Evolutionary conservation across 805 yeast genomes (phyloP).

Genomic region (Blastobotrys parvus): DNA sequence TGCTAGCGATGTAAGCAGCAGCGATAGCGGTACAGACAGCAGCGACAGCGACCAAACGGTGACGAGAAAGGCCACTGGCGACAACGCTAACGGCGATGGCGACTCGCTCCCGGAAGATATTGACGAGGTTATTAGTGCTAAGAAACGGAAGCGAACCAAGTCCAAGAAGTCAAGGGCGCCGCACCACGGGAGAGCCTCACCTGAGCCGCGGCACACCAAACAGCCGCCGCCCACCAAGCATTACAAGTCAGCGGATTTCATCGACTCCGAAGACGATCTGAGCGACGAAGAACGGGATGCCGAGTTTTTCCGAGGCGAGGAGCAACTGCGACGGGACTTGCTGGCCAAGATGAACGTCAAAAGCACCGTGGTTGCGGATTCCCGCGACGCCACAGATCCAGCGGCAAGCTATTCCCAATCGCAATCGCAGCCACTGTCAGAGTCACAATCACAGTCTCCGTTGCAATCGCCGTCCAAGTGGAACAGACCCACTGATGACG

Average conservation of each 20-base stretch:
- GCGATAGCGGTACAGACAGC: not conserved
- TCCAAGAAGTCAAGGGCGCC: constrained; percentile 7
- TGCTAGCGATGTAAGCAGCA: not conserved
- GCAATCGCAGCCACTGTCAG: not conserved
- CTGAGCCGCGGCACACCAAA: too few species aligned
- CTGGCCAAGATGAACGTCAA: not conserved
- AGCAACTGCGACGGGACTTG: constrained; percentile 21
- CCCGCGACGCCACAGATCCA: not conserved
- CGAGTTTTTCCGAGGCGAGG: constrained; percentile 50
- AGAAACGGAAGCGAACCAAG: constrained; percentile 5
- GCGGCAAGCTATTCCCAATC: not conserved
- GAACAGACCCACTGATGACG: not conserved
- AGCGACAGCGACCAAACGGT: constrained; percentile 12
- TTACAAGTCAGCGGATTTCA: constrained; percentile 43
- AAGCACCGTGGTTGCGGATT: not conserved
- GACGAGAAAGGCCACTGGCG: constrained; percentile 11
- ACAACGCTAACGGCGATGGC: constrained; percentile 6
- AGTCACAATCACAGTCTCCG: not conserved
- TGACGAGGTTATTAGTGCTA: constrained; percentile 8
- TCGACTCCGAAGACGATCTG: constrained; percentile 56
- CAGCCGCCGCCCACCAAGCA: not conserved
- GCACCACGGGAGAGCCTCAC: not conserved
- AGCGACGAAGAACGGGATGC: constrained; percentile 47
- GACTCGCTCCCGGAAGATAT: constrained; percentile 12
- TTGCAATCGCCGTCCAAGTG: not conserved